These are phyloP conservation scores for Lepidopterella palustris DNA, from an alignment of 495 filamentous ascomycete genomes.

Conservation along the genomic window DNA sequence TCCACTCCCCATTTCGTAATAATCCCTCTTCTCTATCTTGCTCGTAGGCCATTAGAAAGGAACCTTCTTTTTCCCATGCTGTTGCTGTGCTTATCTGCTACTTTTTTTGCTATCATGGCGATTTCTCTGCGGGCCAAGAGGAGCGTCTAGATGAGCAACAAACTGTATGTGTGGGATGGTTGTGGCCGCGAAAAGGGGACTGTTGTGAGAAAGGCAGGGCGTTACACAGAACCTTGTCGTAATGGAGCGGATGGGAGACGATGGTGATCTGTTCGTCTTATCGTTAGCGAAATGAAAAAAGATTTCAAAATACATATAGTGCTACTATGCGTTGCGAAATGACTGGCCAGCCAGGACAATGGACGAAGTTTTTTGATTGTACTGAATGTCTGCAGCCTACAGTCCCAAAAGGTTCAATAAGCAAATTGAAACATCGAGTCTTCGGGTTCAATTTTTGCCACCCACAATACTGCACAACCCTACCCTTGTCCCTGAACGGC, in stretches of 20 bases:
- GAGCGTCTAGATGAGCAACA: slow-evolving; percentile 21
- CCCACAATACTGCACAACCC: too few relatives aligned
- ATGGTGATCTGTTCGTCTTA: slow-evolving; percentile 9
- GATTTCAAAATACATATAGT: neutral
- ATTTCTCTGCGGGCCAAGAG: slow-evolving; percentile 20
- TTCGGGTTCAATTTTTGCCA: too few relatives aligned
- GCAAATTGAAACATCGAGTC: too few relatives aligned
- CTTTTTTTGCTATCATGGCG: neutral
- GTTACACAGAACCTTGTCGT: slow-evolving; percentile 21
- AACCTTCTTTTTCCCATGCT: slow-evolving; percentile 1
- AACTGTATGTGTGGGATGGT: slow-evolving; percentile 15
- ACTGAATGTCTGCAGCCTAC: too few relatives aligned
- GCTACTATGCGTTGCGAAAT: neutral
- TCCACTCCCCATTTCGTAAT: neutral
- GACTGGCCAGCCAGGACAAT: neutral
- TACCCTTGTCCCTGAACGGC: too few relatives aligned
- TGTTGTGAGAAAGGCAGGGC: slow-evolving; percentile 1
- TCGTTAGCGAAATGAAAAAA: slow-evolving; percentile 4
- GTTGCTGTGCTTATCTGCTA: slow-evolving; percentile 21
- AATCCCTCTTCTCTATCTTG: slow-evolving; percentile 7
- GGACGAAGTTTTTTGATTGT: neutral
- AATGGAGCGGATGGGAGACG: slow-evolving; percentile 20
- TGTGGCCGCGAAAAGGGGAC: neutral
- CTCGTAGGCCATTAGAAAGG: slow-evolving; percentile 5
- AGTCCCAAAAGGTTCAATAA: too few relatives aligned